Conservation (phyloP, 148 eudicot species). For the Selenicereus undatus region DNA sequence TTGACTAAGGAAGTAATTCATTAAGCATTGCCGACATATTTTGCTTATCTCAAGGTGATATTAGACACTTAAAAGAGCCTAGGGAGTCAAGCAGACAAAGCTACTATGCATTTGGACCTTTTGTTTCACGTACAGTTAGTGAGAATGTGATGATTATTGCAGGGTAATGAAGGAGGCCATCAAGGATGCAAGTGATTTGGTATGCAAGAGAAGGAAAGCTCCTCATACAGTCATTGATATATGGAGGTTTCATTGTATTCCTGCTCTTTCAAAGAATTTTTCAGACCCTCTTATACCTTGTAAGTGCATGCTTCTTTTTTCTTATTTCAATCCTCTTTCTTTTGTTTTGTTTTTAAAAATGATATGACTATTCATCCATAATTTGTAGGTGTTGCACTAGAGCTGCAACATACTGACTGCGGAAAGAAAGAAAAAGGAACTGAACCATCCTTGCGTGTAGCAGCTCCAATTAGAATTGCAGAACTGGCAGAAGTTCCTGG, state of each 20-base stretch:
- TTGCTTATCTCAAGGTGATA: neutral
- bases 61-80: neutral
- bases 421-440: conserved; percentile 18
- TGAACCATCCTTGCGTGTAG: conserved; percentile 10
- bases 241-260: conserved; percentile 44
- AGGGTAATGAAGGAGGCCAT: conserved; percentile 51
- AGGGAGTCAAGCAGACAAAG: neutral
- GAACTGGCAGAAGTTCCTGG: conserved; percentile 31
- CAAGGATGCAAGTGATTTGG: conserved; percentile 51
- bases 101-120: neutral
- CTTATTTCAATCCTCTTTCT: conserved; percentile 1
- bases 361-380: neutral
- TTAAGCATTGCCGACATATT: neutral
- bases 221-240: conserved; percentile 39
- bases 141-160: conserved; percentile 21
- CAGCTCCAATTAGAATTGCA: conserved; percentile 25
- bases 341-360: neutral
- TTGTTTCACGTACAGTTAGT: neutral
- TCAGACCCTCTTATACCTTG: conserved; percentile 61
- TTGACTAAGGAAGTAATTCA: neutral
- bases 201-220: conserved; percentile 48
- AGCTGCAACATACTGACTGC: conserved; percentile 18
- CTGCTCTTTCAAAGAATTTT: conserved; percentile 40
- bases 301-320: conserved; percentile 30
- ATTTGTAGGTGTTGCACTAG: conserved; percentile 37